Percentiles rank a stretch among this genome's conserved stretches.
Evolutionary conservation across 2,329 filamentous ascomycete genomes (phyloP).

Genomic region (Tolypocladium ovalisporum): DNA sequence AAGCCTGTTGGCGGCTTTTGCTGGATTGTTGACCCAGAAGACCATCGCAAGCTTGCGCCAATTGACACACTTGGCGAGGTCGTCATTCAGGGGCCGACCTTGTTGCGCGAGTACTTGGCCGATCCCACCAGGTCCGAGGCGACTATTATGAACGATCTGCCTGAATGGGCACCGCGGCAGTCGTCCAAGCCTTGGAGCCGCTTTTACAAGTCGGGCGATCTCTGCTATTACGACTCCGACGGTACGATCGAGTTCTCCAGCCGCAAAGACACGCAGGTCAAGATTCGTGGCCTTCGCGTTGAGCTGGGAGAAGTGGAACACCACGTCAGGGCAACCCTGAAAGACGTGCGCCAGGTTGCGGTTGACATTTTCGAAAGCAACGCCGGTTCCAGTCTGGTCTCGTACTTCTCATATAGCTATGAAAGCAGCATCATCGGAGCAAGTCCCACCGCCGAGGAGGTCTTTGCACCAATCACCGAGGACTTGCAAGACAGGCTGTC

Average conservation of each 20-base stretch:
- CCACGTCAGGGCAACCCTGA: background rate
- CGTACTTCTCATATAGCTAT: background rate
- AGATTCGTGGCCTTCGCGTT: constrained; percentile 10
- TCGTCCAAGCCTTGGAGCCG: background rate
- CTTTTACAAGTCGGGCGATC: constrained; percentile 5
- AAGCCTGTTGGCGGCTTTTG: background rate
- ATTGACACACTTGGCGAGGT: constrained; percentile 5
- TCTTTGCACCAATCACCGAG: background rate
- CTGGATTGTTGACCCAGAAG: constrained; percentile 1
- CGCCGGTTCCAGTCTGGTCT: background rate
- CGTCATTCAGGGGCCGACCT: constrained; percentile 4
- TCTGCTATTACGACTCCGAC: constrained; percentile 2
- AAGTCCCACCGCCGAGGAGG: background rate
- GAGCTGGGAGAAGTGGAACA: constrained; percentile 10
- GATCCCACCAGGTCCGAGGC: background rate
- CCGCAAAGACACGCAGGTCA: constrained; percentile 5
- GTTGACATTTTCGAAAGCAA: constrained; percentile 14
- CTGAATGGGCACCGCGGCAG: background rate
- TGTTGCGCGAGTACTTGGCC: constrained; percentile 5
- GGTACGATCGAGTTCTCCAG: constrained; percentile 7
- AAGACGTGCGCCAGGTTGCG: constrained; percentile 4
- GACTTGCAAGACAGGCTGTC: background rate
- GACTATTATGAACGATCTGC: background rate
- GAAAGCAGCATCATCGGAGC: background rate
- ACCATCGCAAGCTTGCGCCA: constrained; percentile 1